phyloP scores from a whole-genome alignment of 2,329 filamentous ascomycete genomes.

The Raffaelea ambrosiae region DNA sequence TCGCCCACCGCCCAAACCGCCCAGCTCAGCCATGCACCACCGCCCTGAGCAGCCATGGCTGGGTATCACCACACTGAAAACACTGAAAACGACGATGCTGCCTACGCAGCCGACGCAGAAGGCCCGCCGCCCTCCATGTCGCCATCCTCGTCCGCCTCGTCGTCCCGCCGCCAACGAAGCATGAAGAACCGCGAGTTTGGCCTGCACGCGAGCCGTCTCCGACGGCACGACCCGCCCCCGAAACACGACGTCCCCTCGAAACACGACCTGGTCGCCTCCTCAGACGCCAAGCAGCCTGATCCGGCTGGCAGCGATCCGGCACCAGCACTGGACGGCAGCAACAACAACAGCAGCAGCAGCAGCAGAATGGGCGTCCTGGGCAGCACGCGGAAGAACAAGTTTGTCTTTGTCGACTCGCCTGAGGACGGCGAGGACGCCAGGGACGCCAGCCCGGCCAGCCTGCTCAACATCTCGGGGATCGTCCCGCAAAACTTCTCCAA shows the following conservation, averaged over 20 bases:
- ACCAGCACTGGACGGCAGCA: conserved; percentile 1
- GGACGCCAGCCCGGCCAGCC: too few relatives aligned
- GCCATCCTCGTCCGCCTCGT: conserved; percentile 4
- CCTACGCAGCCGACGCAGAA: conserved; percentile 16
- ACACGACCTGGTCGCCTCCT: conserved; percentile 17
- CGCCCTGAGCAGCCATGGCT: conserved; percentile 8
- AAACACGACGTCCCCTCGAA: conserved; percentile 22
- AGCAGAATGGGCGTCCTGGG: not conserved
- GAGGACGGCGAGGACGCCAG: conserved; percentile 5
- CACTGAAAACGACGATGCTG: conserved; percentile 14
- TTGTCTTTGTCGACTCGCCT: conserved; percentile 1
- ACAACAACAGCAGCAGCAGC: conserved; percentile 2
- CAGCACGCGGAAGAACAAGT: not conserved
- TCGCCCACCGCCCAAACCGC: not conserved
- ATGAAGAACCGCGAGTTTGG: conserved; percentile 15
- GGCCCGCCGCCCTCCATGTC: conserved; percentile 5
- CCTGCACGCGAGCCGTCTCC: conserved; percentile 17
- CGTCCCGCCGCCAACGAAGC: conserved; percentile 11
- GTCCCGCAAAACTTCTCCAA: too few relatives aligned
- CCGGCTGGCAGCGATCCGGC: too few relatives aligned
- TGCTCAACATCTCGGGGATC: too few relatives aligned
- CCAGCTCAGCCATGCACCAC: not conserved
- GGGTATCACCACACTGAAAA: too few relatives aligned
- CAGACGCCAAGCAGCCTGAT: too few relatives aligned
- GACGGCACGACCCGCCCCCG: conserved; percentile 18